Conservation (phyloP, 176 grass and related monocot genomes). For the Zea luxurians region DNA sequence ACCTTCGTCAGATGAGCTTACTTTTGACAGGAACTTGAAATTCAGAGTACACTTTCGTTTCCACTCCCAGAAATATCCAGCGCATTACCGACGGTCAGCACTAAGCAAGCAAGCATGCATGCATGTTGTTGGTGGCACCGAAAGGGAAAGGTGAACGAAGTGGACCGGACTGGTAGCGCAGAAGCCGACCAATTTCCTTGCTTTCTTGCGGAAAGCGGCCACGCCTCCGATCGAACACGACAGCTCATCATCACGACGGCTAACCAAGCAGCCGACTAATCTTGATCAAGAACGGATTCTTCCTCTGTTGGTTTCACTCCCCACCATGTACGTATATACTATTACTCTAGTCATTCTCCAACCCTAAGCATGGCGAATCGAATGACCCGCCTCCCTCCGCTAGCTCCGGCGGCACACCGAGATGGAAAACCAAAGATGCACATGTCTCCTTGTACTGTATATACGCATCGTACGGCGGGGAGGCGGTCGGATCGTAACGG, state of each 20-base stretch:
- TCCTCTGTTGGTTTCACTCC: not conserved
- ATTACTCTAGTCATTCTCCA: not conserved
- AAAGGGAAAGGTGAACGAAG: constrained; percentile 45
- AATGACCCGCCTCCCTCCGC: constrained; percentile 30
- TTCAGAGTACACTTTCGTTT: constrained; percentile 20
- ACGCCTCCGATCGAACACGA: constrained; percentile 33
- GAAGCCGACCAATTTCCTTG: constrained; percentile 32
- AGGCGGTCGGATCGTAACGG: not conserved
- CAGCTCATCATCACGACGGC: constrained; percentile 11
- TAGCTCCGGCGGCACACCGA: constrained; percentile 41
- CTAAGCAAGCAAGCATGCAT: not conserved
- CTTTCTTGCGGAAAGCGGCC: constrained; percentile 25
- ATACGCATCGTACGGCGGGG: constrained; percentile 21
- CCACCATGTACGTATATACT: not conserved
- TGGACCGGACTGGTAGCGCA: constrained; percentile 46
- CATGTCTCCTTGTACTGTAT: not conserved
- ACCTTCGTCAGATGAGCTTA: not conserved
- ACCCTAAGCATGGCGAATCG: constrained; percentile 37
- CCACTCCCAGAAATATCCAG: not conserved
- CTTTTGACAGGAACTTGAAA: not conserved
- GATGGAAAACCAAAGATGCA: constrained; percentile 32
- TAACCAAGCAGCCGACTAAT: constrained; percentile 14
- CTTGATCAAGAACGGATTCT: constrained; percentile 15
- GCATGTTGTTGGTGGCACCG: constrained; percentile 45
- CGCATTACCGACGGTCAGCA: not conserved